Evolutionary conservation across 1,139 yeast genomes (phyloP).

Genomic region (Casaregolazyma suthepensis): DNA sequence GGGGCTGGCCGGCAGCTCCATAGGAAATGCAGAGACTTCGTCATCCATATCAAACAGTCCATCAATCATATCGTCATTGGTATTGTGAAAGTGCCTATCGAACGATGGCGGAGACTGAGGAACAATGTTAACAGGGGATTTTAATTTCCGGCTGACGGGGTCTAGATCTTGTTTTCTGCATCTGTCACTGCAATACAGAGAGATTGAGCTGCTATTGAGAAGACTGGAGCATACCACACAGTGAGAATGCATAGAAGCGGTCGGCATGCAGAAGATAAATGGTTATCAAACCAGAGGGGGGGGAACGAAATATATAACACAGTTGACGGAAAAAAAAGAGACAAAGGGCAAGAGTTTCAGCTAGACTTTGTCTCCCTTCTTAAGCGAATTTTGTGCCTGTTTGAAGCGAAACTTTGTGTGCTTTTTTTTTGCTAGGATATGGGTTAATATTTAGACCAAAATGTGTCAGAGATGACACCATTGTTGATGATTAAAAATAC

Average conservation of each 20-base stretch:
- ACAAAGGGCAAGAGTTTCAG: background rate
- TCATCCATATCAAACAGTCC: constrained; percentile 1
- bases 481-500: background rate
- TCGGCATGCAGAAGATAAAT: background rate
- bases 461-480: background rate
- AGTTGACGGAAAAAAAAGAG: background rate
- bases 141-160: constrained; percentile 5
- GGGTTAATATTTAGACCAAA: background rate
- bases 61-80: constrained; percentile 3
- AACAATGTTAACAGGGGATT: constrained; percentile 9
- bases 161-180: constrained; percentile 25
- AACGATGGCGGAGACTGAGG: background rate
- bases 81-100: background rate
- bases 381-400: background rate
- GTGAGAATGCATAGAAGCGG: background rate
- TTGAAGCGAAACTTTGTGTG: background rate
- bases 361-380: background rate
- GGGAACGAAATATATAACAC: background rate
- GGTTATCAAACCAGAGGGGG: background rate
- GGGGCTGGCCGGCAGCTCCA: constrained; percentile 8
- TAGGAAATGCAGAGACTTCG: constrained; percentile 4
- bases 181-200: constrained; percentile 30
- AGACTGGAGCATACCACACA: background rate
- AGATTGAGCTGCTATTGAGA: constrained; percentile 1
- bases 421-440: background rate